These are phyloP conservation scores for Aspergillus clavatus DNA, from an alignment of 2,329 filamentous ascomycete genomes.

Conservation along the genomic window DNA sequence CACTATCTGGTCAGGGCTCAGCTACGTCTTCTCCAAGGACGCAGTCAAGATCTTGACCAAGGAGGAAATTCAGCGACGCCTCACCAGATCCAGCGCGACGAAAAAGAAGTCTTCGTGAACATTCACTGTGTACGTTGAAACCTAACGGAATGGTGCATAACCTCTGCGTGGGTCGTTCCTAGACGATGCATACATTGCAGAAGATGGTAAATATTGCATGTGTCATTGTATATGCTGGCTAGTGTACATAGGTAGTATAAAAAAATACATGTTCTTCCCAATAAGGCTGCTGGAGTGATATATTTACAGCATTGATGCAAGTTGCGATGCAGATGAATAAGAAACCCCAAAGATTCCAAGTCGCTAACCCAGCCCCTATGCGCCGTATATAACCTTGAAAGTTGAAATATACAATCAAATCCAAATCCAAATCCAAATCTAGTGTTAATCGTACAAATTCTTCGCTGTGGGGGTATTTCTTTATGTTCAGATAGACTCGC, in stretches of 20 bases:
- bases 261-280: neutral
- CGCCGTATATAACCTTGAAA: neutral
- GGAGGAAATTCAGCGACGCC: constrained; percentile 36
- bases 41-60: constrained; percentile 76
- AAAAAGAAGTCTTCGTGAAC: constrained; percentile 19
- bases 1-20: constrained; percentile 88
- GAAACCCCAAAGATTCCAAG: neutral
- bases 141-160: neutral
- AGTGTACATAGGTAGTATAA: constrained; percentile 1
- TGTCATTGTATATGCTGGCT: constrained; percentile 1
- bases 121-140: neutral
- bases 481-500: constrained; percentile 5
- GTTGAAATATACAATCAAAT: neutral
- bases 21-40: constrained; percentile 85
- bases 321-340: neutral
- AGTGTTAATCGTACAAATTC: neutral
- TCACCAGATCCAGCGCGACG: constrained; percentile 24
- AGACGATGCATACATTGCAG: neutral
- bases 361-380: neutral
- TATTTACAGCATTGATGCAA: neutral
- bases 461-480: neutral
- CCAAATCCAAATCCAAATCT: neutral
- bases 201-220: neutral
- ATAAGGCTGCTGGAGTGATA: no score
- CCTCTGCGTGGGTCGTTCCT: neutral